Conservation (phyloP, 2,329 filamentous ascomycete species). For the Westerdykella sp. region DNA sequence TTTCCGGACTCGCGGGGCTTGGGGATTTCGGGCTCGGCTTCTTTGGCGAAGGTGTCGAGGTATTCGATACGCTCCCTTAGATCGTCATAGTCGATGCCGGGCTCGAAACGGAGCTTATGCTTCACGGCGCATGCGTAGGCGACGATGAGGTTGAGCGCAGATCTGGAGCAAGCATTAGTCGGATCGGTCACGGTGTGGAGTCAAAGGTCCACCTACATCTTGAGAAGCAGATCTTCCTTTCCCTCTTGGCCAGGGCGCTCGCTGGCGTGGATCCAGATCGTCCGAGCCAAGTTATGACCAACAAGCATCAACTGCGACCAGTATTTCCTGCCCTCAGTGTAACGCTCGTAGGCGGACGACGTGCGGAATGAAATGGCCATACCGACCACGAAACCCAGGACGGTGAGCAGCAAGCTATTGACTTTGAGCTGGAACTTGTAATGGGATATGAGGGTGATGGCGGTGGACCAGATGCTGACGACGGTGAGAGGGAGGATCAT, state of each 20-base stretch:
- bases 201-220: conserved; percentile 40
- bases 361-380: conserved; percentile 67
- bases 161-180: conserved; percentile 27
- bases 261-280: conserved; percentile 75
- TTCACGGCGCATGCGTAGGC: conserved; percentile 73
- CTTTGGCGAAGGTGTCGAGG: conserved; percentile 65
- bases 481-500: conserved; percentile 64
- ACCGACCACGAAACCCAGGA: conserved; percentile 75
- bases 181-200: no score
- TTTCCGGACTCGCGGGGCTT: conserved; percentile 2
- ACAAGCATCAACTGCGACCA: conserved; percentile 54
- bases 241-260: conserved; percentile 51
- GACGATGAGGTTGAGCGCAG: conserved; percentile 68
- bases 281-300: conserved; percentile 56
- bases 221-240: conserved; percentile 63
- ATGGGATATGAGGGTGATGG: conserved; percentile 49
- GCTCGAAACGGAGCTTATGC: conserved; percentile 79
- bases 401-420: conserved; percentile 61
- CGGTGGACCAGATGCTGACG: conserved; percentile 59
- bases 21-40: conserved; percentile 34
- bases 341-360: conserved; percentile 68
- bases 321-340: conserved; percentile 54
- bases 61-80: conserved; percentile 62
- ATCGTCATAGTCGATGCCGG: conserved; percentile 69
- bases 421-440: conserved; percentile 50